phyloP scores from a whole-genome alignment of 2,329 filamentous ascomycete genomes.

The Pseudocercospora musae region DNA sequence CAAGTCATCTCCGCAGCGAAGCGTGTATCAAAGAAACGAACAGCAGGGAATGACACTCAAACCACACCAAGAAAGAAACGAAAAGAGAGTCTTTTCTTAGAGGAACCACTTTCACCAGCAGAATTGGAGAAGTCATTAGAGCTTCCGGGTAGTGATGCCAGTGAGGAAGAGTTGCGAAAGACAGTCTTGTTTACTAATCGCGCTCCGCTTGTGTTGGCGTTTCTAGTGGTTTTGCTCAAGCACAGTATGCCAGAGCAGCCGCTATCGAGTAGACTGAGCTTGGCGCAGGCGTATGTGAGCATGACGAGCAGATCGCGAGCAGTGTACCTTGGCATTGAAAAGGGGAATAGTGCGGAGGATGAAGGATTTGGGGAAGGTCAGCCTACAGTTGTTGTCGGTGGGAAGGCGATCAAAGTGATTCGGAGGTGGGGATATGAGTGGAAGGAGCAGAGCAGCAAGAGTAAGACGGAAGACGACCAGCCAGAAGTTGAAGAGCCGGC shows the following conservation, averaged over 20 bases:
- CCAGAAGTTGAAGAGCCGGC: slow-evolving; percentile 40
- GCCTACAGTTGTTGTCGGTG: slow-evolving; percentile 68
- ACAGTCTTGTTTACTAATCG: slow-evolving; percentile 69
- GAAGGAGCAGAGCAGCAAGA: slow-evolving; percentile 34
- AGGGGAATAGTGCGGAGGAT: slow-evolving; percentile 61
- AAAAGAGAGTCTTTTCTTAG: slow-evolving; percentile 30
- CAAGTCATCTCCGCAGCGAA: slow-evolving; percentile 58
- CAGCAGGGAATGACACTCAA: slow-evolving; percentile 36
- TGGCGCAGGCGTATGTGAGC: slow-evolving; percentile 81
- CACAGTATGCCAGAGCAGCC: slow-evolving; percentile 85
- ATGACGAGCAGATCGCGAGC: slow-evolving; percentile 77
- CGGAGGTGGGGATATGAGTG: slow-evolving; percentile 73
- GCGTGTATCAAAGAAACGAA: slow-evolving; percentile 54
- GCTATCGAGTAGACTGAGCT: slow-evolving; percentile 74
- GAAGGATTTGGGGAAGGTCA: slow-evolving; percentile 73
- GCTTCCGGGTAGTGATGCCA: slow-evolving; percentile 53
- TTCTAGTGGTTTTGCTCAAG: slow-evolving; percentile 68
- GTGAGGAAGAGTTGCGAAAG: slow-evolving; percentile 58
- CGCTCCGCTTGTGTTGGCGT: slow-evolving; percentile 77
- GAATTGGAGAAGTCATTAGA: slow-evolving; percentile 62
- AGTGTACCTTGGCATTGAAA: slow-evolving; percentile 68
- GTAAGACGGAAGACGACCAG: slow-evolving; percentile 17
- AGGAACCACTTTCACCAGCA: slow-evolving; percentile 42
- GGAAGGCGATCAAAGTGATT: slow-evolving; percentile 69
- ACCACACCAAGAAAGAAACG: slow-evolving; percentile 38